A percentile compares a stretch with the other conserved stretches of the same genome.
Conservation (phyloP, 1,139 yeast species). For the Blastobotrys capitulatus region DNA sequence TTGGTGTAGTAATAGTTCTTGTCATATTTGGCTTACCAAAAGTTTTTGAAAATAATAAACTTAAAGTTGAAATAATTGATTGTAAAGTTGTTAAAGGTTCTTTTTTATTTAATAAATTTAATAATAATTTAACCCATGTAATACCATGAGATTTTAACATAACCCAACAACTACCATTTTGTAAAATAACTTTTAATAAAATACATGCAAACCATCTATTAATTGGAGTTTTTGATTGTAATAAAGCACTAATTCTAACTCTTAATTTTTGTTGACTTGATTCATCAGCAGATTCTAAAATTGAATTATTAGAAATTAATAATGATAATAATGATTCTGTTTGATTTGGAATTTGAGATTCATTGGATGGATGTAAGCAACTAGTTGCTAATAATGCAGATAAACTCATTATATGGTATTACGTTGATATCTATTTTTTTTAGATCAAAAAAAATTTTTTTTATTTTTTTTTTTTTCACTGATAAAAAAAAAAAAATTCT, state of each 20-base stretch:
- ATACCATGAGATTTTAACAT: conserved; percentile 46
- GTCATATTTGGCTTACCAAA: conserved; percentile 81
- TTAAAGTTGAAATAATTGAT: conserved; percentile 47
- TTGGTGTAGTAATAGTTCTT: conserved; percentile 79
- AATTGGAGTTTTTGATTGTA: conserved; percentile 30
- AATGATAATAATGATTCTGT: conserved; percentile 18
- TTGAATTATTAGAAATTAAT: conserved; percentile 16
- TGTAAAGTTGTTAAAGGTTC: conserved; percentile 42
- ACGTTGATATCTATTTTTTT: too few species aligned
- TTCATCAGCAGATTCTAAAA: conserved; percentile 23
- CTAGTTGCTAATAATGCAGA: conserved; percentile 20
- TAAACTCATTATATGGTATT: conserved; percentile 7
- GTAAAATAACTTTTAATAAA: conserved; percentile 28
- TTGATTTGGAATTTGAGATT: conserved; percentile 15
- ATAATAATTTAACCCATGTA: conserved; percentile 48
- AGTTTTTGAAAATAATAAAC: conserved; percentile 48
- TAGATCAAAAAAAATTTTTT: neutral
- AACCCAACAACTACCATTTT: conserved; percentile 25
- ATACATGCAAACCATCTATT: conserved; percentile 33
- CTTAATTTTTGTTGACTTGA: conserved; percentile 31
- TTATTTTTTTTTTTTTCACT: neutral
- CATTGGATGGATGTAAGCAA: conserved; percentile 20
- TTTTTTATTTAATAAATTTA: conserved; percentile 52
- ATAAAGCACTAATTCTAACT: conserved; percentile 34
- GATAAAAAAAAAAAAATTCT: neutral